Base-by-base conservation (phyloP, 1,284 basidiomycete species). In the Cutaneotrichosporon curvatum region DNA sequence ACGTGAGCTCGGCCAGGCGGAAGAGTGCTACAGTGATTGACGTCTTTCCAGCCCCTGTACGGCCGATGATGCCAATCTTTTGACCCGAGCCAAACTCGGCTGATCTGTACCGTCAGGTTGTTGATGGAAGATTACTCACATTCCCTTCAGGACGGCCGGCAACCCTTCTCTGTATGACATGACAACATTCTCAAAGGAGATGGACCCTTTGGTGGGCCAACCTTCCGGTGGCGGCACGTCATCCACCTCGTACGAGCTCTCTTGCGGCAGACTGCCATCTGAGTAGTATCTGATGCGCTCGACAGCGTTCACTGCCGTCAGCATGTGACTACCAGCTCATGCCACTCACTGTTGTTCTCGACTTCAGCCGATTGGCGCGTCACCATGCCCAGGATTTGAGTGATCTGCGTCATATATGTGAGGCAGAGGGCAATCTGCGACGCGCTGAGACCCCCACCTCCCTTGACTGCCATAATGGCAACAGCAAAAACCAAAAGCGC, bases 381-480 rank as follows among this genome's bases (percentile, higher is more conserved):
- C 19, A 67, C 67, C 73, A 80, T 74, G 15, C 76, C 73, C 46
- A 79, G 78, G 36, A 81, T 65, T 57, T 83, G 62, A 2, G 57
- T 58, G 20, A 67, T 56, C n/a, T 75, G 74, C 3, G 77, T 79
- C 78, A 63, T 39, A 56, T 66, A 87, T 0, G 83, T 83, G 36
- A 89, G 65, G 9, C 85, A 81, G 14, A 88, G 72, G 49, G 84
- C 85, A 32, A 84, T 81, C 58, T 84, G 74, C 1, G 83, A 79
- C 0, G 85, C 75, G 45, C 74, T 78, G 44, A 84, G 79, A 0
- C 79, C 78, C 25, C 77, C 75, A 1, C 68, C 59, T 11, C 69
- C 70, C 1, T 66, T 68, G 5, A 74, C 74, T 1, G 65, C 60
- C 46, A 70, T 69, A 36, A 74, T 57, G 4, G 79, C 72, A 43